Evolutionary conservation across 441 rosid species (phyloP), one percentile per base, ranked within the genome.

Genomic region (Manihot esculenta): DNA sequence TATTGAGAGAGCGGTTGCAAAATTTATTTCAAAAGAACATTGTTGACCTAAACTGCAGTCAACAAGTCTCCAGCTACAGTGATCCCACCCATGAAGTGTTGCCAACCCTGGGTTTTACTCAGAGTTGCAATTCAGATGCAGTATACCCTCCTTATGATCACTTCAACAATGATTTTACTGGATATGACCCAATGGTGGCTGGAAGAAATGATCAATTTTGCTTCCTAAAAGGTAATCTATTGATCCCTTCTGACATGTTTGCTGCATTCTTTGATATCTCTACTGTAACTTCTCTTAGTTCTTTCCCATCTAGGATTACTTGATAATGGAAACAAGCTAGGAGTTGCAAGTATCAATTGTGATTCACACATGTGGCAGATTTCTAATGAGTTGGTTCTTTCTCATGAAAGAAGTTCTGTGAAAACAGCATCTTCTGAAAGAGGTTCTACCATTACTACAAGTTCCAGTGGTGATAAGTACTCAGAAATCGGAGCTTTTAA

Each of bases 351-450:
- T 21, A 48, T 30, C 59, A 30, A 62, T 62, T 30, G 49, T 56
- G 53, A 35, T 42, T 54, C 54, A 10, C 53, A 63, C 21, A 44
- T 45, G 49, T 64, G 67, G 57, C 73, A 51, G 48, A 58, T 75
- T 18, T 51, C 69, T 70, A 60, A 56, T 35, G 66, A 74, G 70
- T 66, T 48, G 50, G 53, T 70, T 68, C 58, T 35, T 45, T 76
- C 81, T 41, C 76, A 73, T 57, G 77, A 73, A 65, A 74, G 54
- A 61, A 62, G 56, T 60, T 77, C 78, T 21, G 68, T 66, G 24
- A 14, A 66, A 14, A 74, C 74, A 23, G 53, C 78, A 33, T 30
- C 61, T 61, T 70, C 78, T 41, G 77, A 74, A 49, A 72, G 54
- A 70, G 51, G 59, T 75, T 75, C 81, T 27, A 62, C 73, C 59